Conservation (phyloP, 2,329 filamentous ascomycete genomes). For the Annulohypoxylon truncatum region DNA sequence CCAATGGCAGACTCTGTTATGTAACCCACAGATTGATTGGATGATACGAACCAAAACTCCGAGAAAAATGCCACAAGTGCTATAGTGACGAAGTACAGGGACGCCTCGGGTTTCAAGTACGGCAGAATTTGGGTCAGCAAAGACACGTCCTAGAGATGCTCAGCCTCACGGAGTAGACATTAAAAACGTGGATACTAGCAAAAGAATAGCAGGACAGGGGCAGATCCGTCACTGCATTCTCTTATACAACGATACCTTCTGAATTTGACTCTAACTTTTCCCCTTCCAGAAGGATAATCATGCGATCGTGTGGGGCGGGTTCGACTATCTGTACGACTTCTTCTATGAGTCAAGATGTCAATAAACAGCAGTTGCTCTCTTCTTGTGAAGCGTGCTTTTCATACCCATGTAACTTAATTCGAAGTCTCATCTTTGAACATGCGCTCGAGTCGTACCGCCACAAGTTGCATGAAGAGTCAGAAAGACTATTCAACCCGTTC, state of each 20-base stretch:
- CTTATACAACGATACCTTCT: no score
- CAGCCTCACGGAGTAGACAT: neutral
- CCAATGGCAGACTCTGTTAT: neutral
- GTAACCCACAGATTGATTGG: neutral
- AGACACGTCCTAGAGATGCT: neutral
- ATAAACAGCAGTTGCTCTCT: neutral
- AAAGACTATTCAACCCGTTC: conserved; percentile 3
- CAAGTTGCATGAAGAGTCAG: conserved; percentile 1
- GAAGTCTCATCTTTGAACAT: conserved; percentile 3
- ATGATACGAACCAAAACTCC: neutral
- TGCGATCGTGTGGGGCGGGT: neutral
- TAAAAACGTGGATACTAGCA: neutral
- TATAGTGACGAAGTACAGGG: neutral
- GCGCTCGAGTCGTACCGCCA: neutral
- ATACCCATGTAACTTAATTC: conserved; percentile 10
- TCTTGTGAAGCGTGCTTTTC: neutral
- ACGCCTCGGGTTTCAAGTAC: neutral
- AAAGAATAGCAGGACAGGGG: neutral
- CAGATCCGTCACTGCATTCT: neutral
- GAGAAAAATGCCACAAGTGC: neutral
- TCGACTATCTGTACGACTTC: neutral
- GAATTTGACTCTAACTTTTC: neutral
- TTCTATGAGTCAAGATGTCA: neutral
- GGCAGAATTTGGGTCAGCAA: neutral
- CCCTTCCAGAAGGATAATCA: neutral